Base-by-base conservation (phyloP, 2,329 filamentous ascomycete species). In the Aspergillus sp. region DNA sequence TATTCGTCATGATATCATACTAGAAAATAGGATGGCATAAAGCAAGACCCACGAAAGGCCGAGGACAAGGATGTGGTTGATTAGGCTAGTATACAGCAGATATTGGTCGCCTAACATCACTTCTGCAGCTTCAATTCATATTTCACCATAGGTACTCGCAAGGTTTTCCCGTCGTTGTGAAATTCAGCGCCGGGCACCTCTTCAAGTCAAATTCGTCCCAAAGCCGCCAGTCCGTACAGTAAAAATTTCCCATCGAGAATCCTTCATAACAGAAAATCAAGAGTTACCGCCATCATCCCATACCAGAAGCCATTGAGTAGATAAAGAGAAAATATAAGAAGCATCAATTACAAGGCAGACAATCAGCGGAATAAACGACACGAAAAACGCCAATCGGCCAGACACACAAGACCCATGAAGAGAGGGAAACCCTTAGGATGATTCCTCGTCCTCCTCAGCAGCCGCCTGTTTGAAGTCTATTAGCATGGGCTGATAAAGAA, bases 401-500 rank as follows among this genome's bases (percentile, higher is more conserved):
- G 70, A 69, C 67, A 65, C 63, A 68, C 65, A 56, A 66, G 63
- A 68, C 65, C 60, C 62, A 55, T 60, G 57, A 57, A 61, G 56
- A 51, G 49, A 59, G 64, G 61, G 49, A 62, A 61, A 59, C 51
- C 57, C 59, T 72, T 74, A 77, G 59, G 72, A 70, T 38, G 75
- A 77, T 57, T 79, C 77, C 56, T 89, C 87, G 62, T 86, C 82
- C 59, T 85, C 85, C 70, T 81, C 85, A 63, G 81, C 84, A 63
- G 80, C 83, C 74, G 85, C 84, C 84, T 88, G 64, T 28, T 53
- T 39, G 13, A 23, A 19, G 54, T 56, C 60, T 53, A 49, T 65
- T 58, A 61, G 47, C 30, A 59, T 21, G 6, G 7, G 49, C 57
- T 41, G 43, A 8, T 12, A 13, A 28, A n/a, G 7, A 32, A 48